phyloP scores from a whole-genome alignment of 805 yeast genomes.

The Candida easanensis region DNA sequence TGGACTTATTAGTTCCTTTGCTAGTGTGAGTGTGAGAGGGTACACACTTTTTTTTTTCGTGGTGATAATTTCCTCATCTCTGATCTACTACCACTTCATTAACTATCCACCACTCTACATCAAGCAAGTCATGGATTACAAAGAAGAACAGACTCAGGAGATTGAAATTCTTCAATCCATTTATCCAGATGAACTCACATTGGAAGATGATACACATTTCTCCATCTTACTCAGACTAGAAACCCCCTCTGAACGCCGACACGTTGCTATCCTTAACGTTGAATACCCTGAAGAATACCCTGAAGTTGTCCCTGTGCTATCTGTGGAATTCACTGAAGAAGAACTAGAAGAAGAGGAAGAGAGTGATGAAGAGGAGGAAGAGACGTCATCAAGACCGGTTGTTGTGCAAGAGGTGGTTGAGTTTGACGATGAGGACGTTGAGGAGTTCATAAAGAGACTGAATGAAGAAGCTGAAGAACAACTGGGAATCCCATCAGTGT shows the following conservation, averaged over 20 bases:
- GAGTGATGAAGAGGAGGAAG: conserved; percentile 37
- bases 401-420: conserved; percentile 57
- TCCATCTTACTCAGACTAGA: conserved; percentile 64
- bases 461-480: conserved; percentile 68
- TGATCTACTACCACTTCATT: no score
- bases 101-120: no score
- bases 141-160: conserved; percentile 87
- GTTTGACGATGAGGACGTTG: conserved; percentile 48
- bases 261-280: conserved; percentile 56
- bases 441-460: conserved; percentile 37
- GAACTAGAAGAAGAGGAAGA: conserved; percentile 25
- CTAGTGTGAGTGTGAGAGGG: not conserved
- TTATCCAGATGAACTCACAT: conserved; percentile 82
- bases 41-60: not conserved
- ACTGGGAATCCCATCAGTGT: conserved; percentile 89
- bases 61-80: no score
- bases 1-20: not conserved
- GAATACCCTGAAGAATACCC: conserved; percentile 80
- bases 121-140: conserved; percentile 51
- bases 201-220: conserved; percentile 40
- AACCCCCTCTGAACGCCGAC: conserved; percentile 58
- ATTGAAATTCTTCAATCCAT: conserved; percentile 85
- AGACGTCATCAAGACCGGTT: conserved; percentile 46
- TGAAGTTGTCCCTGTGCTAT: conserved; percentile 65
- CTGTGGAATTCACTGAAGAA: conserved; percentile 35